Evolutionary conservation across 2,329 filamentous ascomycete genomes (phyloP).

Genomic region (Fusarium phyllophilum): DNA sequence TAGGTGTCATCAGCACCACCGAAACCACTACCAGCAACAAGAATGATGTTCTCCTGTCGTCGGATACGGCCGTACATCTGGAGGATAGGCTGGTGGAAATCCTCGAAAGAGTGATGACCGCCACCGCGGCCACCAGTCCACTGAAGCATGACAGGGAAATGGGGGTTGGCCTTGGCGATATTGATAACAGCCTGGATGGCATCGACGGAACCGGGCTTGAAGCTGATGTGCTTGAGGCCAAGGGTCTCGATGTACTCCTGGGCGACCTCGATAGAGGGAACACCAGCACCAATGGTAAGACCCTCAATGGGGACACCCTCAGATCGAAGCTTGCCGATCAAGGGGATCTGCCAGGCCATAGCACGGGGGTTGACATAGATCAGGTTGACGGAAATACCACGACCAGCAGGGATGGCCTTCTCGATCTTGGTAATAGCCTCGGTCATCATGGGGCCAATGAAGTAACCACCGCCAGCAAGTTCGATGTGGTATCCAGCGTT

Average conservation of each 20-base stretch:
- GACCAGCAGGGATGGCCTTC: slow-evolving; percentile 81
- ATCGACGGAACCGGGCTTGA: slow-evolving; percentile 92
- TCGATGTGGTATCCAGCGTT: slow-evolving; percentile 96
- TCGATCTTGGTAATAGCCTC: slow-evolving; percentile 87
- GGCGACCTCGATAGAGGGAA: slow-evolving; percentile 91
- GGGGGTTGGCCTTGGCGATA: slow-evolving; percentile 92
- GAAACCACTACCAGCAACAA: slow-evolving; percentile 92
- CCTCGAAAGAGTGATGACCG: slow-evolving; percentile 94
- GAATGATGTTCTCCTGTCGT: slow-evolving; percentile 84
- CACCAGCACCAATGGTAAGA: slow-evolving; percentile 90
- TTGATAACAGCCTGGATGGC: slow-evolving; percentile 91
- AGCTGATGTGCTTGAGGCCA: slow-evolving; percentile 90
- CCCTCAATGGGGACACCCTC: slow-evolving; percentile 93
- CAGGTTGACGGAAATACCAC: slow-evolving; percentile 88
- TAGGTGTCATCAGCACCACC: slow-evolving; percentile 91
- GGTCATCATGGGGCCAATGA: slow-evolving; percentile 83
- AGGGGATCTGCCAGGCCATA: slow-evolving; percentile 92
- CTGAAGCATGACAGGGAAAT: slow-evolving; percentile 91
- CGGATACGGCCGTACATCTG: slow-evolving; percentile 92
- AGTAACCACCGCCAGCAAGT: slow-evolving; percentile 90
- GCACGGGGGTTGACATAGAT: slow-evolving; percentile 91
- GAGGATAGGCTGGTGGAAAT: slow-evolving; percentile 92
- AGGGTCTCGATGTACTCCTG: slow-evolving; percentile 95
- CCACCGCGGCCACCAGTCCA: slow-evolving; percentile 96
- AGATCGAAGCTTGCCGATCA: slow-evolving; percentile 80